Percentiles rank a stretch among this genome's conserved stretches.
Conservation (phyloP, 2,329 filamentous ascomycete species). For the Fusarium sp. region DNA sequence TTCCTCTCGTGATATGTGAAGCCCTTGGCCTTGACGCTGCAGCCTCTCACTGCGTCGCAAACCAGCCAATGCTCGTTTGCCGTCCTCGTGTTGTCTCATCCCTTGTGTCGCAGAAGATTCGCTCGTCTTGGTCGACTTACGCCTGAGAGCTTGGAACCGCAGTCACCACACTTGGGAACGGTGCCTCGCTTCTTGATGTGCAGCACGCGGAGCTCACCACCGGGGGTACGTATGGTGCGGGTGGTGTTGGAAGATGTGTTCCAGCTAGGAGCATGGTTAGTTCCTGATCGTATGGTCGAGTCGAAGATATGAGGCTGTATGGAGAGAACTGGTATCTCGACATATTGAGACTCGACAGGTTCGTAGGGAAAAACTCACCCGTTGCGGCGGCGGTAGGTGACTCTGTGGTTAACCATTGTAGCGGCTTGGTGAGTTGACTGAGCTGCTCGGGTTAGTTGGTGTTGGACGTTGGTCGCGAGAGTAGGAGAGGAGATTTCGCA, state of each 20-base stretch:
- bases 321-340: neutral
- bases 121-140: slow-evolving; percentile 70
- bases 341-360: slow-evolving; percentile 6
- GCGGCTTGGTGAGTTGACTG: slow-evolving; percentile 45
- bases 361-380: slow-evolving; percentile 66
- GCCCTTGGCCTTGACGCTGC: neutral
- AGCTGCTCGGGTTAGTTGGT: slow-evolving; percentile 34
- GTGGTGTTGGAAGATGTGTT: slow-evolving; percentile 99
- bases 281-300: slow-evolving; percentile 13
- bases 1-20: neutral
- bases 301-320: slow-evolving; percentile 6
- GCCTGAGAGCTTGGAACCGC: slow-evolving; percentile 95
- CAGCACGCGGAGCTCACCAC: slow-evolving; percentile 92
- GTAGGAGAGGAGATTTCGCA: slow-evolving; percentile 49
- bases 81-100: slow-evolving; percentile 21
- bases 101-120: slow-evolving; percentile 24
- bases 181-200: slow-evolving; percentile 99
- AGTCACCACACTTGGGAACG: slow-evolving; percentile 99
- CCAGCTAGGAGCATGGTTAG: slow-evolving; percentile 70
- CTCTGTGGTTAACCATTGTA: slow-evolving; percentile 68
- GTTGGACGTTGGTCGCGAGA: slow-evolving; percentile 41
- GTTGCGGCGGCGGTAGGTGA: slow-evolving; percentile 80
- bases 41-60: neutral
- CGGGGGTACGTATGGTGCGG: slow-evolving; percentile 94
- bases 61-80: slow-evolving; percentile 5